Evolutionary conservation across 2,329 filamentous ascomycete species (phyloP).

Genomic region (Botrytis byssoidea): DNA sequence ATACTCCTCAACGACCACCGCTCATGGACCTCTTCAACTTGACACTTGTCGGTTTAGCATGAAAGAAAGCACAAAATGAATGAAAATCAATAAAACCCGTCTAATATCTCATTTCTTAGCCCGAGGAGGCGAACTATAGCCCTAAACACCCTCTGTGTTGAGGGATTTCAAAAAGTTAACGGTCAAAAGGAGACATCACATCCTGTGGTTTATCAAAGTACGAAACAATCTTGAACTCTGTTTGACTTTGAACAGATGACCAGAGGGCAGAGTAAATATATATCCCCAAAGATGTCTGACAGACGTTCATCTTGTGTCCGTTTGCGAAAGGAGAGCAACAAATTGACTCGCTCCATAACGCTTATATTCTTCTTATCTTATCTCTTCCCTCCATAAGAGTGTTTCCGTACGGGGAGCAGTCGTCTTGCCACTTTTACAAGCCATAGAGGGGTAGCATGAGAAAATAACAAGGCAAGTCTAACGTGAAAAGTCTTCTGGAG

Average conservation of each 20-base stretch:
- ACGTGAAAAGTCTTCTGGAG: neutral
- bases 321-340: neutral
- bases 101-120: neutral
- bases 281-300: no score
- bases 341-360: no score
- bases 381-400: neutral
- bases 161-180: neutral
- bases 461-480: no score
- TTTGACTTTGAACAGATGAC: neutral
- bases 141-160: neutral
- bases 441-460: no score
- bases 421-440: neutral
- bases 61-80: no score
- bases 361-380: neutral
- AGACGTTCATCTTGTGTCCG: neutral
- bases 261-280: neutral
- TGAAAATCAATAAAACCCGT: neutral
- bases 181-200: neutral
- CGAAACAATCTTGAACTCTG: neutral
- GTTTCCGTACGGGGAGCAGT: neutral
- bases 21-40: neutral
- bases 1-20: neutral
- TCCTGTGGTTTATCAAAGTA: neutral
- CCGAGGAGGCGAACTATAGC: neutral
- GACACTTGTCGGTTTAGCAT: neutral